Percentiles rank a stretch among this genome's conserved stretches.
Conservation (phyloP, 306 rosid genomes). For the Quercus variabilis region DNA sequence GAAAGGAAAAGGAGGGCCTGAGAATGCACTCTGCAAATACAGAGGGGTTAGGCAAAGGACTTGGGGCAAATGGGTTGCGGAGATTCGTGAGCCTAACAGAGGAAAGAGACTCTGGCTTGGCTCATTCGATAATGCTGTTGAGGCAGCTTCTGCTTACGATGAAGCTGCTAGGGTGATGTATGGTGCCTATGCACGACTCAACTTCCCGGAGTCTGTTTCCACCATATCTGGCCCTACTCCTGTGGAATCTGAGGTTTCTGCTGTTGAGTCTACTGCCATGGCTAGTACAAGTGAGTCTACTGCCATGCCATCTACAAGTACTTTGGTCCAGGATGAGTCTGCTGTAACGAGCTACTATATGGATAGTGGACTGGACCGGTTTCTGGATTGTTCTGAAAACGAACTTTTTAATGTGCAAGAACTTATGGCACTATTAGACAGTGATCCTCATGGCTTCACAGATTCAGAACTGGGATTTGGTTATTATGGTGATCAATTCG, state of each 20-base stretch:
- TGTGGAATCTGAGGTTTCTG: slow-evolving; percentile 55
- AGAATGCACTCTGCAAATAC: no score
- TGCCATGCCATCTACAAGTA: slow-evolving; percentile 8
- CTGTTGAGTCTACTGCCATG: slow-evolving; percentile 15
- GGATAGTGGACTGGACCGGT: slow-evolving; percentile 15
- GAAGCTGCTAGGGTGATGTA: slow-evolving; percentile 94
- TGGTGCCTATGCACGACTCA: slow-evolving; percentile 74
- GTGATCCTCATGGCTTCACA: slow-evolving; percentile 16
- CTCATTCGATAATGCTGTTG: slow-evolving; percentile 59
- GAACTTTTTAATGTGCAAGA: slow-evolving; percentile 50
- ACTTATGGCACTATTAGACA: slow-evolving; percentile 18
- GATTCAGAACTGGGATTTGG: slow-evolving; percentile 22
- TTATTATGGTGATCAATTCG: slow-evolving; percentile 12
- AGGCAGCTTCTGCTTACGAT: slow-evolving; percentile 78
- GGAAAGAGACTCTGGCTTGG: slow-evolving; percentile 85
- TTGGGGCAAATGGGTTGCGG: slow-evolving; percentile 98
- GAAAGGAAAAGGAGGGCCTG: no score
- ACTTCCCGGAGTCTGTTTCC: slow-evolving; percentile 43
- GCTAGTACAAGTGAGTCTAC: slow-evolving; percentile 18
- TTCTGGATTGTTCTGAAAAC: slow-evolving; percentile 35
- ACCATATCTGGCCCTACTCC: slow-evolving; percentile 43
- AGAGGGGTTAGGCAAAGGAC: no score
- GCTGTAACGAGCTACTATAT: not conserved
- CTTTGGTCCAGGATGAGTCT: slow-evolving; percentile 25
- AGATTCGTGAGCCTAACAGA: slow-evolving; percentile 75